Evolutionary conservation across 768 basidiomycete species (phyloP).

Genomic region (Tricholoma flavovirens): DNA sequence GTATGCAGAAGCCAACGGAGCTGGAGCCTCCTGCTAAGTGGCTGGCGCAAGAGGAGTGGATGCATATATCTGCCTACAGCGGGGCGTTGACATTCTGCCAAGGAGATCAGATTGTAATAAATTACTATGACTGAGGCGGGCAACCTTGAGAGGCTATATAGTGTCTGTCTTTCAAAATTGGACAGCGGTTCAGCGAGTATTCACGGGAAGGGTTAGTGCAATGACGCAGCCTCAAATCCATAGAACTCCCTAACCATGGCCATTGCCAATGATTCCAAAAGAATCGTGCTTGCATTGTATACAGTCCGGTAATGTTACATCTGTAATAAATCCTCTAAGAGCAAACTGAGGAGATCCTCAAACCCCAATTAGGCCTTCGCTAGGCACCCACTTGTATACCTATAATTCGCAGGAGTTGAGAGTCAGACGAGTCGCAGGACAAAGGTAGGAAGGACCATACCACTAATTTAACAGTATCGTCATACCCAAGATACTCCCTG

Average conservation of each 20-base stretch:
- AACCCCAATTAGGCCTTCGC: neutral
- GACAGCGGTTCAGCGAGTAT: too few relatives aligned
- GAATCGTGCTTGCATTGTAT: neutral
- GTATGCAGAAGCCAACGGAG: neutral
- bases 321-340: neutral
- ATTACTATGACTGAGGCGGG: neutral
- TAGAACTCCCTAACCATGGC: neutral
- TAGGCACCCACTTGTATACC: conserved; percentile 10
- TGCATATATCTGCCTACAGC: neutral
- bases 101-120: neutral
- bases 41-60: neutral
- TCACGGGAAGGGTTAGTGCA: too few relatives aligned
- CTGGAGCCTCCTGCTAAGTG: neutral
- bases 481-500: conserved; percentile 4
- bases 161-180: too few relatives aligned
- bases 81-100: neutral
- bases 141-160: too few relatives aligned
- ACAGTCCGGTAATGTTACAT: neutral
- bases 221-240: too few relatives aligned
- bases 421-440: conserved; percentile 1
- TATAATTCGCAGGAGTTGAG: conserved; percentile 3
- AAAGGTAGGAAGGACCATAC: conserved; percentile 4
- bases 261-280: neutral
- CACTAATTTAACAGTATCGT: conserved; percentile 6
- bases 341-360: neutral